Evolutionary conservation across 1,139 yeast species (phyloP), one percentile per base, ranked within the genome.

Genomic region (Lodderomyces parapsilosis): DNA sequence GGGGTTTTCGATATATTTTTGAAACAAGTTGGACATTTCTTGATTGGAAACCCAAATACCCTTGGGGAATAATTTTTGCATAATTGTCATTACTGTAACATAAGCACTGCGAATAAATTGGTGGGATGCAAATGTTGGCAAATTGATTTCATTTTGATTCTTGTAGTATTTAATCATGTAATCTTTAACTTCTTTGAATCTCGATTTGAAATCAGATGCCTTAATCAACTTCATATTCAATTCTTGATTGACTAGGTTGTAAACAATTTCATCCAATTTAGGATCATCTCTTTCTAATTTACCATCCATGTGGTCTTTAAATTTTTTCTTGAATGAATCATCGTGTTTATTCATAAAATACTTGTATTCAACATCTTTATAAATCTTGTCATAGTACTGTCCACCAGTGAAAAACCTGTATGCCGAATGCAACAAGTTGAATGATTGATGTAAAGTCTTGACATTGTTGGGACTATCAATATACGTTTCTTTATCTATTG

Each of bases 21-120:
- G 49, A 52, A 60, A 66, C 47, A 73, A 57, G 6, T 49, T 41
- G 14, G 62, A 54, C 34, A 71, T 56, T 47, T 72, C 74, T 33
- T 49, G 46, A n/a, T 57, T 55, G 43, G 64, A 67, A 42, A 68
- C 65, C 74, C 75, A 73, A 31, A 73, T 62, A 0, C 78, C 78
- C 36, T 60, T 57, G 3, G 78, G 78, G 47, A 72, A 73, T 68
- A 72, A 66, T 46, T 66, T 68, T 14, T 46, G 39, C 48, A 73
- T 55, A 1, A 64, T 49, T 22, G 58, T 55, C 47, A 71, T 65
- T 7, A 71, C 70, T 1, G 78, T 72, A 6, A 65, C 48, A 53
- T 71, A 73, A 41, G 73, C 69, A 9, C 68, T 47, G 40, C 68
- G 55, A 20, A 71, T 36, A 43, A 68, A 66, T 37, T 56, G 53